Evolutionary conservation across 78 protist genomes (phyloP).

Genomic region (Polysphondylium violaceum): DNA sequence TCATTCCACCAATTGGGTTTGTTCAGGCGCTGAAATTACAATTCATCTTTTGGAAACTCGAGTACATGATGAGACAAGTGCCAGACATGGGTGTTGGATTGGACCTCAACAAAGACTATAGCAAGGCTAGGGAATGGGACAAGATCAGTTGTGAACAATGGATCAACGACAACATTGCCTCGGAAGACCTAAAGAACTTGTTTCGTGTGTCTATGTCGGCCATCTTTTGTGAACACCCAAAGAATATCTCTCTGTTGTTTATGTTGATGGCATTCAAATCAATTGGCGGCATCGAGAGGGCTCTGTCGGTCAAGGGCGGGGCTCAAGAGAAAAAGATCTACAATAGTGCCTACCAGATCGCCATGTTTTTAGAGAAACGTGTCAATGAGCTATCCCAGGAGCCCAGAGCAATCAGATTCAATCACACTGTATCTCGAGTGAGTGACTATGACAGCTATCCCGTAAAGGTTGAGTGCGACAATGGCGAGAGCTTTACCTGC

Average conservation of each 20-base stretch:
- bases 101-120: no score
- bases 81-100: no score
- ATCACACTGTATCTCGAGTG: no score
- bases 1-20: slow-evolving; percentile 18
- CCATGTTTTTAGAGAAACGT: no score
- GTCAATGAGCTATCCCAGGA: no score
- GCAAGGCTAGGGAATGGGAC: not conserved
- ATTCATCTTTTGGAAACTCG: not conserved
- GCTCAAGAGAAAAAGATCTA: slow-evolving; percentile 54
- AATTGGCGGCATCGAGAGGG: slow-evolving; percentile 27
- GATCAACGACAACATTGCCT: slow-evolving; percentile 12
- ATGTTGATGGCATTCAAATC: not conserved
- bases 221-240: slow-evolving; percentile 15
- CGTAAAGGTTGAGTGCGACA: no score
- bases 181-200: slow-evolving; percentile 15
- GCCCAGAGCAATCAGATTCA: no score
- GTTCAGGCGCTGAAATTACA: not conserved
- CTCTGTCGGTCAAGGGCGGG: slow-evolving; percentile 17
- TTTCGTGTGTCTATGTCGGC: slow-evolving; percentile 5
- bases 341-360: slow-evolving; percentile 34
- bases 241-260: slow-evolving; percentile 19
- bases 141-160: slow-evolving; percentile 1
- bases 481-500: no score
- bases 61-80: not conserved
- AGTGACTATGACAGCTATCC: no score